phyloP scores from a whole-genome alignment of 2,329 filamentous ascomycete genomes.

The Microdochium nivale region DNA sequence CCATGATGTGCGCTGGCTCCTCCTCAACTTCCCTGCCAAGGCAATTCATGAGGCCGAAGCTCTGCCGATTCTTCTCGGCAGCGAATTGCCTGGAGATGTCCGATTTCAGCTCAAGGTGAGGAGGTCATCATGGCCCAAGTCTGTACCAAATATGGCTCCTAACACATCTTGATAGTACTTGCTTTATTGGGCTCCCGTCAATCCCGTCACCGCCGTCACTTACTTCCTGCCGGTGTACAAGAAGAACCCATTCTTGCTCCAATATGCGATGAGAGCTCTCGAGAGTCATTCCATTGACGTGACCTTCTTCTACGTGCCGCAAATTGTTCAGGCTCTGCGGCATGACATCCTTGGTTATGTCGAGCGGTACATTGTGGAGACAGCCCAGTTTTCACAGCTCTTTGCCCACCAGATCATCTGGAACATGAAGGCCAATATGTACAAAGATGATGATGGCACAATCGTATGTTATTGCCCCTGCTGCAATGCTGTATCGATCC shows the following conservation, averaged over 20 bases:
- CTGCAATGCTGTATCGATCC: conserved; percentile 10
- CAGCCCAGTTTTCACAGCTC: conserved; percentile 92
- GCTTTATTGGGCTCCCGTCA: conserved; percentile 86
- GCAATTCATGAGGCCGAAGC: conserved; percentile 75
- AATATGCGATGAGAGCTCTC: conserved; percentile 92
- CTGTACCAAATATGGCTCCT: conserved; percentile 7
- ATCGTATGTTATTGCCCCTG: conserved; percentile 44
- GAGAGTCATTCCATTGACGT: conserved; percentile 95
- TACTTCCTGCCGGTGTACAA: conserved; percentile 88
- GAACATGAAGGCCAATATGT: conserved; percentile 99
- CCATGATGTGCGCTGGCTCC: conserved; percentile 67
- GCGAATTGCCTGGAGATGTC: conserved; percentile 68
- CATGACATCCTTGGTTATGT: conserved; percentile 93
- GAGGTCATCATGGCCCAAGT: not conserved
- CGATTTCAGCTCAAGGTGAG: conserved; percentile 74
- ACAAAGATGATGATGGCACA: conserved; percentile 89
- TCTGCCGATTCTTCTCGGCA: conserved; percentile 71
- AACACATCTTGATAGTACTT: conserved; percentile 53
- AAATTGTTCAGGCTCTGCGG: conserved; percentile 90
- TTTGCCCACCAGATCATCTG: conserved; percentile 99
- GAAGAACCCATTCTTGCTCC: conserved; percentile 86
- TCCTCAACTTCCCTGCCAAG: conserved; percentile 78
- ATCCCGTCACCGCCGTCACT: conserved; percentile 85
- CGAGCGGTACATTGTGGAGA: conserved; percentile 92
- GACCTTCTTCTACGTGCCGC: conserved; percentile 97